Base-by-base conservation (phyloP, 1,284 basidiomycete species). In the Athelia sp. region DNA sequence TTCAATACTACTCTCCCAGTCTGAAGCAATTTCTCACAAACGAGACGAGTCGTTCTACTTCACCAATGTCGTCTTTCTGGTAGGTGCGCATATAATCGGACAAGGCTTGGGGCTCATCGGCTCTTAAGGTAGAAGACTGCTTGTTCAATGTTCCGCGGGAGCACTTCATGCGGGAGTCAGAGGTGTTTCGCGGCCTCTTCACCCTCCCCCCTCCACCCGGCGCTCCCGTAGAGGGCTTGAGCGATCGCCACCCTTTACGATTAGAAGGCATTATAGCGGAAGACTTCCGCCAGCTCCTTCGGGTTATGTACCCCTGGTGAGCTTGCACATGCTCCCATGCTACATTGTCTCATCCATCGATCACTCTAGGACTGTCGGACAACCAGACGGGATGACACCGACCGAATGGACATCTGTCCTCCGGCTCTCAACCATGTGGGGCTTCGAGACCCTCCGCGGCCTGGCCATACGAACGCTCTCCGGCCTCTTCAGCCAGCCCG, bases 401-500 rank as follows among this genome's bases (percentile, higher is more conserved):
- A 13, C 13, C 6, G 46, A 47, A 34, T 47, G 46, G 46, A 47
- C 31, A 15, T 36, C 46, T 23, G 46, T 47, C 17, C 35, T 38
- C n/a, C 18, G 36, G 11, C 35, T 47, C 15, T 36, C 46, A 3
- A 36, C 31, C n/a, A 47, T 36, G 46, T 47, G 46, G 46, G 19
- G 23, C 3, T 45, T 47, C 43, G 21, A 44, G 23, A 8, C 15
- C 15, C 18, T 44, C 14, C 32, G 35, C 14, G 17, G 21, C 18
- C 19, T 47, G 4, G 46, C 31, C 4, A 38, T 38, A 13, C 10
- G 6, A 8, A 50, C 50, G 6, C 44, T 64, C 24, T 49, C 52
- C 1, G 46, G 51, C 15, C 43, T 49, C 18, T 43, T 56, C 8
- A 29, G 26, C 13, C 6, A 6, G 26, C 26, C 26, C 13, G 4